A percentile compares a stretch with the other conserved stretches of the same genome.
Evolutionary conservation across 2,329 filamentous ascomycete genomes (phyloP).

Genomic region (Pseudogymnoascus sp.): DNA sequence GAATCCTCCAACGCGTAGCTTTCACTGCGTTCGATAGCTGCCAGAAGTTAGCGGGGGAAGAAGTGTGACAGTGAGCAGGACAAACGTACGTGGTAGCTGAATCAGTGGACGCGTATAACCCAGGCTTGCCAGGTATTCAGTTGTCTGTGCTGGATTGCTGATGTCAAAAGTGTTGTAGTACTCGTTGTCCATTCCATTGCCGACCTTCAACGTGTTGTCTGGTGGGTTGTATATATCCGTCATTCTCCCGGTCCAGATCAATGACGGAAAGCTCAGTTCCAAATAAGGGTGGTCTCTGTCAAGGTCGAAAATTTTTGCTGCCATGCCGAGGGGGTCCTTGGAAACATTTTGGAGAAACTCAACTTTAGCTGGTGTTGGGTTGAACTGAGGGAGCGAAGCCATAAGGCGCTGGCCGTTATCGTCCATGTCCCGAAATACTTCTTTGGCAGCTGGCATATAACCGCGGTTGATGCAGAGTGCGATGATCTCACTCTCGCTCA

Average conservation of each 20-base stretch:
- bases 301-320: not conserved
- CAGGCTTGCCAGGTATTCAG: not conserved
- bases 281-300: not conserved
- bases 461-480: slow-evolving; percentile 17
- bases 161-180: not conserved
- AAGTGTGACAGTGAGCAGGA: not conserved
- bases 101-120: not conserved
- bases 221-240: slow-evolving; percentile 16
- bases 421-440: not conserved
- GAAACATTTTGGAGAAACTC: not conserved
- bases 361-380: not conserved
- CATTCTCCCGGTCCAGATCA: slow-evolving; percentile 17
- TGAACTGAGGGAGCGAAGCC: not conserved
- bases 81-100: not conserved
- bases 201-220: not conserved
- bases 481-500: slow-evolving; percentile 21
- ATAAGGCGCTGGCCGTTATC: not conserved
- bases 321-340: not conserved
- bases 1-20: not conserved
- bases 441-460: slow-evolving; percentile 14
- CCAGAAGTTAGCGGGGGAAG: not conserved
- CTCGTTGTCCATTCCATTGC: not conserved
- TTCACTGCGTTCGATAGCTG: not conserved
- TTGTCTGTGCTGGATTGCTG: not conserved
- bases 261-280: not conserved